A percentile compares a stretch with the other conserved stretches of the same genome.
Evolutionary conservation across 164 flowering plant species (phyloP).

Genomic region (Euptelea pleiosperma): DNA sequence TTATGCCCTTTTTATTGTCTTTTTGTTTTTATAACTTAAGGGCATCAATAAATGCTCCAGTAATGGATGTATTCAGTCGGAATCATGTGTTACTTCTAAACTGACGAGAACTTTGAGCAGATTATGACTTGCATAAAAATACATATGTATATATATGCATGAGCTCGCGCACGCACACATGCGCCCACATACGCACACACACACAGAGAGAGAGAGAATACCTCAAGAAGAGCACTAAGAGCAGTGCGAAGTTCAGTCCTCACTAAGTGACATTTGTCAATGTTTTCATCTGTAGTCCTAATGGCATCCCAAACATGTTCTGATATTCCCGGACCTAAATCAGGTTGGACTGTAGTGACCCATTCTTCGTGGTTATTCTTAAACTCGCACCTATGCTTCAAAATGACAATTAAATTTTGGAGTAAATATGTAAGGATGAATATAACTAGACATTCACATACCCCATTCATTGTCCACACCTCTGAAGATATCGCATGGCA

Average conservation of each 20-base stretch:
- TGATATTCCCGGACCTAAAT: conserved; percentile 72
- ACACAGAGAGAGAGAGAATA: conserved; percentile 21
- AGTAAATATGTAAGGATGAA: neutral
- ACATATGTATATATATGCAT: too few species aligned
- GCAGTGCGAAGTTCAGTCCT: conserved; percentile 58
- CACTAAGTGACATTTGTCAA: conserved; percentile 40
- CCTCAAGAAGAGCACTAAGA: conserved; percentile 68
- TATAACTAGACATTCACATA: neutral
- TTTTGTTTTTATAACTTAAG: too few species aligned
- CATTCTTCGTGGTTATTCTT: conserved; percentile 87
- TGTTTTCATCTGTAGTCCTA: conserved; percentile 42
- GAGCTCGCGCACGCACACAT: too few species aligned
- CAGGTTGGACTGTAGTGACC: conserved; percentile 62
- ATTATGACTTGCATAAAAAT: too few species aligned
- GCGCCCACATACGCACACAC: too few species aligned
- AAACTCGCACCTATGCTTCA: conserved; percentile 70
- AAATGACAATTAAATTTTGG: conserved; percentile 4
- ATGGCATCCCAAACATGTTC: conserved; percentile 83
- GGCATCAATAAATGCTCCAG: too few species aligned
- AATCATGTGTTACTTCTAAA: too few species aligned
- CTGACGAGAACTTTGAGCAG: too few species aligned
- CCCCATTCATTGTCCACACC: conserved; percentile 23
- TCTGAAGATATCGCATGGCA: conserved; percentile 67
- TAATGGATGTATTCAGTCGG: too few species aligned
- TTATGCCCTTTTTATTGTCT: too few species aligned